Base-by-base conservation (phyloP, 2,329 filamentous ascomycete genomes). In the Sporothrix curviconia region DNA sequence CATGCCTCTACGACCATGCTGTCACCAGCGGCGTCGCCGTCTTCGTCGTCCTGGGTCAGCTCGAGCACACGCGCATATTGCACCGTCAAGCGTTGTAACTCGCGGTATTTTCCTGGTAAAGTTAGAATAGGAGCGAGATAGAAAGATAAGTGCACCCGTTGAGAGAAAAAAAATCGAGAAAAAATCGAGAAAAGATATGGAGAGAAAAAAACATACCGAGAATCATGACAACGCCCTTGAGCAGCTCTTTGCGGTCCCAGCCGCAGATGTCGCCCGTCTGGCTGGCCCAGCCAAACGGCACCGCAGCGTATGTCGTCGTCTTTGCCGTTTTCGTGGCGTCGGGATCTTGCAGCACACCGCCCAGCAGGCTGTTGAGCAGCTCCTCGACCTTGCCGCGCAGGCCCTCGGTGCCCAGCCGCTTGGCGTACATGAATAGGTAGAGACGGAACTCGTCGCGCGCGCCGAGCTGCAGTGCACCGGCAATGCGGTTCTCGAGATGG, bases 381-480 rank as follows among this genome's bases (percentile, higher is more conserved):
- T 99, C 95, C 69, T 97, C 92, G 2, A 96, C 91, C 74, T 99
- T 99, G 57, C 83, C 80, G 64, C 87, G 84, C 53, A 92, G 76
- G 0, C 91, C 91, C 70, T 99, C 95, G 0, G 91, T 90, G 1
- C 94, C 94, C 6, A 99, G 82, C 0, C 94, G 85, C 74, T 96
- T 97, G 3, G 92, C 92, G 67, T 99, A 99, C 91, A 97, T 97
- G 67, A 91, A 87, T n/a, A 99, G 76, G 67, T 97, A 97, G 1
- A 96, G 78, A 58, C 90, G 84, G 74, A 97, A 99, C 69, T 99
- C 94, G 59, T 97, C 92, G 65, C 85, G 87, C 0, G 94, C 87
- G 3, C 87, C 89, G 1, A 99, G 76, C 59, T 90, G 87, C 68
- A 95, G 74, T 0, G 94, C 90, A 4, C 90, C 95, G 2, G 94